These are phyloP conservation scores for Berberis thunbergii DNA, from an alignment of 164 flowering plant species.

Conservation along the genomic window DNA sequence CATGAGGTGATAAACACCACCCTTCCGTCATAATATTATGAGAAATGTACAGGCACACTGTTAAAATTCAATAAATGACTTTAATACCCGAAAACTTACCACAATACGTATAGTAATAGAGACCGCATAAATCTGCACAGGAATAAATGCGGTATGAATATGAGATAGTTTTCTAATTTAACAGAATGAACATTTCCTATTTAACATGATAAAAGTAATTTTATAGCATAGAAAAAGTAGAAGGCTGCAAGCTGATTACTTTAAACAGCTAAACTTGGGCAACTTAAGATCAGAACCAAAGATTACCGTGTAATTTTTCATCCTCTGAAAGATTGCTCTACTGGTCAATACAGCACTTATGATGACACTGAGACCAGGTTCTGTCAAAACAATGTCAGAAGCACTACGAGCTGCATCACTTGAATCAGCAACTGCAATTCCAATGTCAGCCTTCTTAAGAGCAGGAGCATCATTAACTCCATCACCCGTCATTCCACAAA, in stretches of 20 bases:
- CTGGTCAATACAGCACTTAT: slow-evolving; percentile 87
- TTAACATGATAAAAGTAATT: too few species aligned
- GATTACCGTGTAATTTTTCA: slow-evolving; percentile 85
- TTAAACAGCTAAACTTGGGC: too few species aligned
- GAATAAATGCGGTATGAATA: neutral
- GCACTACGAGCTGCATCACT: slow-evolving; percentile 98
- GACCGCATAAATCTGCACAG: slow-evolving; percentile 82
- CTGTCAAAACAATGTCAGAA: slow-evolving; percentile 87
- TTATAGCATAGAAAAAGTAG: too few species aligned
- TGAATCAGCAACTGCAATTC: slow-evolving; percentile 93
- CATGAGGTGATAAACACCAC: too few species aligned
- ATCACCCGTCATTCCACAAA: slow-evolving; percentile 96
- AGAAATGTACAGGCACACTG: too few species aligned
- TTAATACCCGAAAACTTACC: slow-evolving; percentile 30
- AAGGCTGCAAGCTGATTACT: too few species aligned
- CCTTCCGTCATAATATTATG: too few species aligned
- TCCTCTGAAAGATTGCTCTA: slow-evolving; percentile 83
- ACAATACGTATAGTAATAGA: slow-evolving; percentile 94
- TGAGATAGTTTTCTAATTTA: too few species aligned
- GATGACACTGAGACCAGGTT: slow-evolving; percentile 88
- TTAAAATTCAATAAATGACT: too few species aligned
- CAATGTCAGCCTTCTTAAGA: slow-evolving; percentile 90
- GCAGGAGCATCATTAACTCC: slow-evolving; percentile 95
- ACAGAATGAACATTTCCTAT: too few species aligned
- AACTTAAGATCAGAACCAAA: neutral